phyloP scores from a whole-genome alignment of 768 basidiomycete genomes.

The Cystofilobasidium ferigula region DNA sequence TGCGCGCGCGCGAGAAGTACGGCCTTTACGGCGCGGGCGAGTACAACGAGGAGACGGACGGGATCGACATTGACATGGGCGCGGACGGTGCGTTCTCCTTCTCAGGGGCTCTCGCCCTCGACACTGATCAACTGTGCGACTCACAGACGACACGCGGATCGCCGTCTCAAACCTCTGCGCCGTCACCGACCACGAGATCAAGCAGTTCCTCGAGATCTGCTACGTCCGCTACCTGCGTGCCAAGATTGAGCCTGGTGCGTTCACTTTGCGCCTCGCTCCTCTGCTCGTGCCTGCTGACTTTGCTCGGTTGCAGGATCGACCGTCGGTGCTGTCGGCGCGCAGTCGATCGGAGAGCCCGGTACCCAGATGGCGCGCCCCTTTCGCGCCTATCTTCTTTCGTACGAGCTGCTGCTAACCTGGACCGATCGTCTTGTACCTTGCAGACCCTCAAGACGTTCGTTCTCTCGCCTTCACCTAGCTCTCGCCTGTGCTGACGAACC shows the following conservation, averaged over 20 bases:
- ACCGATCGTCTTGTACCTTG: background rate
- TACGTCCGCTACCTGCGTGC: conserved; percentile 88
- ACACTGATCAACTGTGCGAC: background rate
- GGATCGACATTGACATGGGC: conserved; percentile 64
- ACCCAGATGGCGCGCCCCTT: conserved; percentile 69
- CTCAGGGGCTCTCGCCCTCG: background rate
- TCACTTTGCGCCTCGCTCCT: background rate
- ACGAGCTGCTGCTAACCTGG: background rate
- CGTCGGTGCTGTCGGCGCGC: conserved; percentile 95
- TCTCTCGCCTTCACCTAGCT: background rate
- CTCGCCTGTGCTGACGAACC: background rate
- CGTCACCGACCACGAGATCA: conserved; percentile 71
- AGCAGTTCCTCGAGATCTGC: conserved; percentile 69
- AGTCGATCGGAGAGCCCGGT: conserved; percentile 97
- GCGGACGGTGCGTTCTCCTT: conserved; percentile 50
- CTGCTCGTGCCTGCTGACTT: background rate
- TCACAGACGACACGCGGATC: conserved; percentile 47
- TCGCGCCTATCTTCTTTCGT: background rate
- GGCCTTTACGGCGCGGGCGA: conserved; percentile 78
- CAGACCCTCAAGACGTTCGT: conserved; percentile 65
- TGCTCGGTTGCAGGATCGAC: conserved; percentile 60
- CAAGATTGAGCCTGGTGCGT: conserved; percentile 81
- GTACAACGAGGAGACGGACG: conserved; percentile 57
- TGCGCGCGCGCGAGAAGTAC: conserved; percentile 53
- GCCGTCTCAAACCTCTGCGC: conserved; percentile 83